Base-by-base conservation (phyloP, 202 grass and related monocot genomes). In the Schoenoplectus tabernaemontani region DNA sequence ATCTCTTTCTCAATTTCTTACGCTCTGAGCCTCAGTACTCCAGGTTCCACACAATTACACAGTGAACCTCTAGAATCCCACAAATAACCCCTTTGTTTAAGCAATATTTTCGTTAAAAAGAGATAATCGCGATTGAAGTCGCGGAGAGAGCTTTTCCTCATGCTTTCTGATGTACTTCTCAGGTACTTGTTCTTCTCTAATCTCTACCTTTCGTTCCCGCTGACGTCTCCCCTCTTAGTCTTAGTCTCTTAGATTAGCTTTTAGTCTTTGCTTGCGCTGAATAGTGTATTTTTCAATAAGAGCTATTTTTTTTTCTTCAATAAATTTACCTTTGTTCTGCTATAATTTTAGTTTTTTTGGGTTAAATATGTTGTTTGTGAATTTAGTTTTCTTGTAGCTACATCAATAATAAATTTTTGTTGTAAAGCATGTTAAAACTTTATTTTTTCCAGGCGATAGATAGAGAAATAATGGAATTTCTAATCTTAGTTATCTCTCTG, bases 171-270 rank as follows among this genome's bases (percentile, higher is more conserved):
- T 20, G 64, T 43, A 42, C 64, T 65, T 65, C 33, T 65, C 33
- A 65, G 62, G 62, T 65, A 65, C 33, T 37, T 65, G 32, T 65
- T 65, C 23, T 64, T 64, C 61, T 64, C 62, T 38, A n/a, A n/a
- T n/a, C n/a, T n/a, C n/a, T n/a, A n/a, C n/a, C n/a, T n/a, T n/a
- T n/a, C n/a, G n/a, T 7, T 65, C n/a, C n/a, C 3, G 62, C 32
- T 64, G 32, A 64, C 37, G 33, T 6, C 33, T 38, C 38, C 62
- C 15, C 16, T 42, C n/a, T n/a, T n/a, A n/a, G n/a, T n/a, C n/a
- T n/a, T n/a, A n/a, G n/a, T n/a, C n/a, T n/a, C 37, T 23, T 22
- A 10, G 36, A 17, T 67, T 67, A 0, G 3, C n/a, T 67, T 41
- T 67, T 64, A 7, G 5, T 0, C 37, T 32, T 62, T 62, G 9